Percentiles rank a stretch among this genome's conserved stretches.
Conservation (phyloP, 2,329 filamentous ascomycete species). For the Thielaviopsis ethacetica region DNA sequence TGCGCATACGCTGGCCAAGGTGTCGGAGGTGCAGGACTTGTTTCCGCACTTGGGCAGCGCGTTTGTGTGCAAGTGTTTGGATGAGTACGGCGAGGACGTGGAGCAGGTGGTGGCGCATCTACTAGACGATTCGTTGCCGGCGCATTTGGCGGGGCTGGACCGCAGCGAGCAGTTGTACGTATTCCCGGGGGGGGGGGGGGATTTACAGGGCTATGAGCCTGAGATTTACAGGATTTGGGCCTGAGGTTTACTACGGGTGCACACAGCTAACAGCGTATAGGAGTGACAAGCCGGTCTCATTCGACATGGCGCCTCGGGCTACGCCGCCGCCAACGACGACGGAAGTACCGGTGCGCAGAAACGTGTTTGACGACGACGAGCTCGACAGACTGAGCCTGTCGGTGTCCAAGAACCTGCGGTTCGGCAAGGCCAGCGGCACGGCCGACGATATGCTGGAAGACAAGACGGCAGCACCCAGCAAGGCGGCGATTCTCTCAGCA, state of each 20-base stretch:
- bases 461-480: constrained; percentile 48
- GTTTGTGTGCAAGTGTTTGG: constrained; percentile 64
- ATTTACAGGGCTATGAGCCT: no score
- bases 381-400: constrained; percentile 55
- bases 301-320: constrained; percentile 37
- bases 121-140: constrained; percentile 59
- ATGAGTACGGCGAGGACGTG: constrained; percentile 60
- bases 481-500: constrained; percentile 76
- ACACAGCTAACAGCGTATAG: neutral
- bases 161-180: constrained; percentile 43
- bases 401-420: constrained; percentile 47
- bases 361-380: constrained; percentile 67
- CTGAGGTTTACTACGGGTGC: neutral
- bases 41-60: constrained; percentile 76
- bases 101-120: constrained; percentile 71
- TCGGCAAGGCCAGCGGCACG: constrained; percentile 57
- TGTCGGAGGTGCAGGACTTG: constrained; percentile 83
- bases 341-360: constrained; percentile 42
- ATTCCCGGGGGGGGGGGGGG: no score
- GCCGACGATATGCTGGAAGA: constrained; percentile 59
- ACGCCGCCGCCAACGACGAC: constrained; percentile 31
- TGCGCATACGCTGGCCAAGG: constrained; percentile 65
- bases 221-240: no score
- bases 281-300: no score
- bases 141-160: constrained; percentile 48